Percentiles rank a stretch among this genome's conserved stretches.
Evolutionary conservation across 805 yeast genomes (phyloP).

Genomic region (Metschnikowia henanensis): DNA sequence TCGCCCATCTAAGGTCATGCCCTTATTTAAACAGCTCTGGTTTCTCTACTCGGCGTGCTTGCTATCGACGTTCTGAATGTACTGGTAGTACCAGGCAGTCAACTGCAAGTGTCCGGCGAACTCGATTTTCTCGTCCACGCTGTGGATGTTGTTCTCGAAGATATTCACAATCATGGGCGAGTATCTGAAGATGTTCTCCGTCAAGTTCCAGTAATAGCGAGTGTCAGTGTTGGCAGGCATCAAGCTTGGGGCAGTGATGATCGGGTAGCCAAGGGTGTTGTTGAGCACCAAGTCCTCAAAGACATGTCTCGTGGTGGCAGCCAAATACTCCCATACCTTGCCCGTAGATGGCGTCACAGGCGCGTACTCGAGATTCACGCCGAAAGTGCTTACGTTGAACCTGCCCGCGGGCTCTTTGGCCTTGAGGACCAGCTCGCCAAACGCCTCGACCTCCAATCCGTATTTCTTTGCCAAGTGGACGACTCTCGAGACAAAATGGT

Average conservation of each 20-base stretch:
- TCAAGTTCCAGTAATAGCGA: constrained; percentile 59
- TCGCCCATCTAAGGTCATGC: no score
- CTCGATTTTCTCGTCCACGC: constrained; percentile 57
- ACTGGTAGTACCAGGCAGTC: constrained; percentile 49
- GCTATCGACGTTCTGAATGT: constrained; percentile 21
- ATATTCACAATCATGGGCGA: constrained; percentile 42
- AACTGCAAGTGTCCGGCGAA: constrained; percentile 60
- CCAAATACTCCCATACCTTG: constrained; percentile 41
- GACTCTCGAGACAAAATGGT: constrained; percentile 31
- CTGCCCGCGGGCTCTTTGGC: constrained; percentile 5
- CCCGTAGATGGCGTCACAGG: constrained; percentile 23
- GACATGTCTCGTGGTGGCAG: constrained; percentile 47
- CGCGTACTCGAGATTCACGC: constrained; percentile 12
- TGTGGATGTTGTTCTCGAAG: constrained; percentile 34
- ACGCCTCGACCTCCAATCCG: constrained; percentile 14
- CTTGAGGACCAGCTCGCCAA: constrained; percentile 11
- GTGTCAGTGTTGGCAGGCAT: constrained; percentile 77
- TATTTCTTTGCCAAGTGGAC: constrained; percentile 18
- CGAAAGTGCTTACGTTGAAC: constrained; percentile 7
- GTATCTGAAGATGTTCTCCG: constrained; percentile 60
- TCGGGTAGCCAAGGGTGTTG: constrained; percentile 23
- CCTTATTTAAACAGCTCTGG: background rate
- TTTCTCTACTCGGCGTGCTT: constrained; percentile 3
- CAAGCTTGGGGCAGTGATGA: constrained; percentile 55
- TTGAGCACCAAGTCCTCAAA: constrained; percentile 43